These are phyloP conservation scores for Kazachstania viticola DNA, from an alignment of 805 yeast genomes.

Conservation along the genomic window DNA sequence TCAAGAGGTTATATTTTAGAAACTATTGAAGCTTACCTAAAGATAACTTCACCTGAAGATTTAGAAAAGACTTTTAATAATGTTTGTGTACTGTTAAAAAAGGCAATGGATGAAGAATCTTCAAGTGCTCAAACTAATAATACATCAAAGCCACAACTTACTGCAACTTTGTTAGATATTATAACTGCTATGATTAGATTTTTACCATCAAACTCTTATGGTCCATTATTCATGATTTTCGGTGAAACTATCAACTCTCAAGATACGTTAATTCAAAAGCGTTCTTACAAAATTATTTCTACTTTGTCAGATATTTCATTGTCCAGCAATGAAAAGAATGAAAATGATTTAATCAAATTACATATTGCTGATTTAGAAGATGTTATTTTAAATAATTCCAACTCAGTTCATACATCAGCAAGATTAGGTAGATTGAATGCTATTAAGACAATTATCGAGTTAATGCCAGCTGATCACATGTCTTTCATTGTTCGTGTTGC, in stretches of 20 bases:
- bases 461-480: constrained; percentile 53
- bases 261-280: constrained; percentile 70
- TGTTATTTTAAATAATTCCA: constrained; percentile 47
- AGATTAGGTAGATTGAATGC: constrained; percentile 72
- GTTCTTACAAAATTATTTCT: constrained; percentile 72
- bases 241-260: constrained; percentile 47
- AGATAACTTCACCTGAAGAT: constrained; percentile 56
- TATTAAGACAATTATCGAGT: constrained; percentile 44
- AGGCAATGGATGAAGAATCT: constrained; percentile 54
- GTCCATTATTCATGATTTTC: constrained; percentile 70
- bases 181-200: constrained; percentile 79
- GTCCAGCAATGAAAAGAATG: constrained; percentile 41
- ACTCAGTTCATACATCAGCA: constrained; percentile 55
- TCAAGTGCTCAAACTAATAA: constrained; percentile 14
- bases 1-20: constrained; percentile 77
- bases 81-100: constrained; percentile 67
- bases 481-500: constrained; percentile 70
- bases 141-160: constrained; percentile 38
- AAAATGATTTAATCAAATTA: constrained; percentile 21
- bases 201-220: constrained; percentile 58
- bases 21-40: constrained; percentile 70
- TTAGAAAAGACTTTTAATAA: constrained; percentile 70
- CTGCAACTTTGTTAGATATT: constrained; percentile 85
- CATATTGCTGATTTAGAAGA: constrained; percentile 49
- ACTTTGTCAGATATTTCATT: constrained; percentile 60